Percentiles rank a stretch among this genome's conserved stretches.
Evolutionary conservation across 2,329 filamentous ascomycete species (phyloP).

Genomic region (Aspergillus udagawae): DNA sequence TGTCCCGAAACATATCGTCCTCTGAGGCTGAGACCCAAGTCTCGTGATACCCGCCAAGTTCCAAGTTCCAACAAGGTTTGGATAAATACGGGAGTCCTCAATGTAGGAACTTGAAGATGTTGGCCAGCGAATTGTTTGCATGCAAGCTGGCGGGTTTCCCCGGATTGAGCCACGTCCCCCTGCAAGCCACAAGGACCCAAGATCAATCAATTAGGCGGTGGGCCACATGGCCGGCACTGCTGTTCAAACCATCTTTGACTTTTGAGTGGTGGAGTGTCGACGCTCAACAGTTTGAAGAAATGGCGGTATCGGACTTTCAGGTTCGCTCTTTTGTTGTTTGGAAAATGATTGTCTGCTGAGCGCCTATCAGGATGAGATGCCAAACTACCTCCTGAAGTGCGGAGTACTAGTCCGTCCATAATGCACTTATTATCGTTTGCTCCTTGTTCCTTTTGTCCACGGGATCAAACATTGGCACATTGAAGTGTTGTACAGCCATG

Average conservation of each 20-base stretch:
- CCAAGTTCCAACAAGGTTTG: neutral
- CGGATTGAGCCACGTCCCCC: neutral
- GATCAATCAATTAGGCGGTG: neutral
- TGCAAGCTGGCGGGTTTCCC: neutral
- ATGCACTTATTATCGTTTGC: neutral
- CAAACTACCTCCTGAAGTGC: neutral
- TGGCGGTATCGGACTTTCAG: neutral
- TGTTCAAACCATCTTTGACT: neutral
- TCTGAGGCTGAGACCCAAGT: neutral
- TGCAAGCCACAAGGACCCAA: neutral
- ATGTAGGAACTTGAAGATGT: neutral
- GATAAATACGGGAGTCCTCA: neutral
- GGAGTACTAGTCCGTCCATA: neutral
- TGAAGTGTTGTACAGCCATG: neutral
- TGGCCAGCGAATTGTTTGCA: neutral
- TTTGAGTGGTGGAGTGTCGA: neutral
- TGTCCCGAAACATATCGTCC: neutral
- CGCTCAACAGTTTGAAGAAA: neutral
- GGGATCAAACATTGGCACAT: neutral
- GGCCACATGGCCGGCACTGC: neutral
- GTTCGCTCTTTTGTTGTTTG: neutral
- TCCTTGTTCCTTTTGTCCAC: neutral
- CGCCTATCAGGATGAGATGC: neutral
- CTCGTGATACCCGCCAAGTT: neutral
- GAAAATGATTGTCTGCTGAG: neutral